Base-by-base conservation (phyloP, 306 rosid genomes). In the Trifolium fragiferum region DNA sequence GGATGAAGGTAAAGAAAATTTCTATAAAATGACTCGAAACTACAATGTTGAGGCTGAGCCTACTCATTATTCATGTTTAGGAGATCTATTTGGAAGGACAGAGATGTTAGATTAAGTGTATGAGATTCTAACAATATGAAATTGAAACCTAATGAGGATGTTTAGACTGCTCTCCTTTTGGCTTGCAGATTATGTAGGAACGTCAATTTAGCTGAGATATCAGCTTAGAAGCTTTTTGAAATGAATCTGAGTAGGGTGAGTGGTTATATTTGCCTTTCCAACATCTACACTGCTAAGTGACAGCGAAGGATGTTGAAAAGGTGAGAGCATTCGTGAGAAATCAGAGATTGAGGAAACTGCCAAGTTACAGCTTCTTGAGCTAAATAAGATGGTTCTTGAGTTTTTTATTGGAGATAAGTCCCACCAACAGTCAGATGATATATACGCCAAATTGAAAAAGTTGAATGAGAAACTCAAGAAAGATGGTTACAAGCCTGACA, bases 221-320 rank as follows among this genome's bases (percentile, higher is more conserved):
- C 33, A 4, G 33, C 33, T 4, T 4, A 30, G 4, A 30, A 30
- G 6, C 33, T 30, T 30, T 30, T 30, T 4, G 33, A 30, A 30
- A 30, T 30, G 33, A 30, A 30, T 30, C 33, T 6, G 33, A 30
- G 5, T 4, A 30, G 6, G 44, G 88, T 82, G 58, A 82, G 94
- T 62, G 77, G 88, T 43, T 87, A 83, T 80, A 74, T 86, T 81
- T 89, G 84, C 74, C 92, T 85, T 76, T 89, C 95, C 76, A 84
- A 89, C 82, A 74, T 87, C 58, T 87, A 87, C 76, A 90, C 94
- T 37, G 81, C 88, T 21, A 82, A 70, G 79, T 83, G 83, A 83
- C 84, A 40, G 73, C 85, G 91, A 79, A 82, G 78, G 88, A 80
- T 76, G 90, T 84, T 66, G 87, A 85, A 72, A 83, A 73, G 43